Evolutionary conservation across 805 yeast species (phyloP).

Genomic region (Lipomyces japonicus): DNA sequence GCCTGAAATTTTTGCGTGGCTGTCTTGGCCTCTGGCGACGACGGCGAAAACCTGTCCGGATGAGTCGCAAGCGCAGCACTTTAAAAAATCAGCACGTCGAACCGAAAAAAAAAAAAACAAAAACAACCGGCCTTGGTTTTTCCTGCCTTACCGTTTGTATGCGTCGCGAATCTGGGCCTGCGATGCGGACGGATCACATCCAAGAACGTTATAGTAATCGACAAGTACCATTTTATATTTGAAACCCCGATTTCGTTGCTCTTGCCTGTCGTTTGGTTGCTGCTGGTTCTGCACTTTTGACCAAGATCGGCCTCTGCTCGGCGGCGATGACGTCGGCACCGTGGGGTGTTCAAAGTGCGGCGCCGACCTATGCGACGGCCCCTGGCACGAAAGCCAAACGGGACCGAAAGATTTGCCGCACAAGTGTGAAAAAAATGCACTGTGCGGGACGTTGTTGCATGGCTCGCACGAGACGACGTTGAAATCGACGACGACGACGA

Average conservation of each 20-base stretch:
- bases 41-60: constrained; percentile 27
- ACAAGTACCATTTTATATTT: too few species aligned
- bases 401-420: background rate
- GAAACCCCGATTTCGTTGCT: too few species aligned
- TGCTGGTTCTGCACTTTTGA: too few species aligned
- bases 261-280: too few species aligned
- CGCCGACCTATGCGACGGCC: too few species aligned
- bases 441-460: background rate
- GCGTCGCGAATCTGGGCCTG: constrained; percentile 27
- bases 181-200: constrained; percentile 14
- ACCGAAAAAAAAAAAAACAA: background rate
- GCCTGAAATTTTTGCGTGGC: constrained; percentile 28
- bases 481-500: too few species aligned
- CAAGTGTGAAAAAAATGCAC: background rate
- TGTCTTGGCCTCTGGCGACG: constrained; percentile 14
- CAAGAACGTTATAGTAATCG: constrained; percentile 22
- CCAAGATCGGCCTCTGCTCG: too few species aligned
- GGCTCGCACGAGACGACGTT: background rate
- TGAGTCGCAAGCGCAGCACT: constrained; percentile 31
- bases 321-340: too few species aligned
- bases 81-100: background rate
- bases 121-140: background rate
- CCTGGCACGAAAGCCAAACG: too few species aligned
- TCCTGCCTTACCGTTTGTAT: constrained; percentile 19
- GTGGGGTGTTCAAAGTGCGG: too few species aligned